phyloP scores from a whole-genome alignment of 1,284 basidiomycete species.

The Coniferiporia weirii region DNA sequence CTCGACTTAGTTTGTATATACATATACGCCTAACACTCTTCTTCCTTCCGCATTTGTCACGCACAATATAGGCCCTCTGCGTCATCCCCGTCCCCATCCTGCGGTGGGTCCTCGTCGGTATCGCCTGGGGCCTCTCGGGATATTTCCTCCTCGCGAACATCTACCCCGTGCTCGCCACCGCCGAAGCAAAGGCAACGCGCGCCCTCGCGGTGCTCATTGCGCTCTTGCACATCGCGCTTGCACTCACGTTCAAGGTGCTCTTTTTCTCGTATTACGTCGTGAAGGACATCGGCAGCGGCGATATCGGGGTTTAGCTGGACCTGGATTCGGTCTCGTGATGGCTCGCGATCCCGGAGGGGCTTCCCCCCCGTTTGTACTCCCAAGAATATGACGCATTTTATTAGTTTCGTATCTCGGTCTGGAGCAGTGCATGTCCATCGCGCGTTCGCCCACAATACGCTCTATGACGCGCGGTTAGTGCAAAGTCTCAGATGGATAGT shows the following conservation, averaged over 20 bases:
- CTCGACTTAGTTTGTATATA: background rate
- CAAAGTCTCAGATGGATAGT: too few relatives aligned
- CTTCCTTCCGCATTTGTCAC: background rate
- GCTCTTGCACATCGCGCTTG: slow-evolving; percentile 66
- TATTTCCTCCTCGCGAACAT: slow-evolving; percentile 82
- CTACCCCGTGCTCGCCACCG: slow-evolving; percentile 82
- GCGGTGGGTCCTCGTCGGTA: slow-evolving; percentile 72
- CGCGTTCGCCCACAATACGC: too few relatives aligned
- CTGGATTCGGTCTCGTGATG: too few relatives aligned
- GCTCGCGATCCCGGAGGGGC: too few relatives aligned
- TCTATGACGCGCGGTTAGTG: too few relatives aligned
- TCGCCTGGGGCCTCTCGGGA: slow-evolving; percentile 72
- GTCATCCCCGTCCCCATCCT: slow-evolving; percentile 75
- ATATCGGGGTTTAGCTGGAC: slow-evolving; percentile 11
- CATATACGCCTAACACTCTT: background rate
- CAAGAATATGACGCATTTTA: too few relatives aligned
- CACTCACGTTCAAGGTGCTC: slow-evolving; percentile 78
- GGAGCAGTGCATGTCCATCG: too few relatives aligned
- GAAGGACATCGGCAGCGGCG: slow-evolving; percentile 42
- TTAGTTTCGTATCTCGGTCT: too few relatives aligned
- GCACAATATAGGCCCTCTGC: slow-evolving; percentile 58
- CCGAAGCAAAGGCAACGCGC: slow-evolving; percentile 79
- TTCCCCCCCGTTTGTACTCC: too few relatives aligned
- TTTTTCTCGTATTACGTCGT: slow-evolving; percentile 84
- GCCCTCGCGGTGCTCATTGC: slow-evolving; percentile 72